Evolutionary conservation across 2,329 filamentous ascomycete species (phyloP).

Genomic region (Stachybotrys chlorohalonatus): DNA sequence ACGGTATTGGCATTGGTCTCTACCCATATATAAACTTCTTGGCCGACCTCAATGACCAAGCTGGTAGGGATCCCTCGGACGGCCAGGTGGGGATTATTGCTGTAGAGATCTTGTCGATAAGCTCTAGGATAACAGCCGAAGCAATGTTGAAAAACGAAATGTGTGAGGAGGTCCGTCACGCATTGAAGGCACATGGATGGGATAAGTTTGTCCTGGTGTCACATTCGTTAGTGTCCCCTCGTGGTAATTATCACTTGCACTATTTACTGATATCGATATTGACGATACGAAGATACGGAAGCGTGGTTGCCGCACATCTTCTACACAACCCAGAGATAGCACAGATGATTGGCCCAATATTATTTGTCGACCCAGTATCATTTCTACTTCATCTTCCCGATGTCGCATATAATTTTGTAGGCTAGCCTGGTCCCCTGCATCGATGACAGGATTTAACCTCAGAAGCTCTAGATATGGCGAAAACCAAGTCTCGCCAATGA

Average conservation of each 20-base stretch:
- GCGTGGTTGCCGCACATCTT: constrained; percentile 45
- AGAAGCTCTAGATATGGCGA: constrained; percentile 21
- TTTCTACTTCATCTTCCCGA: constrained; percentile 52
- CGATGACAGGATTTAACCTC: constrained; percentile 3
- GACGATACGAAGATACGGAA: constrained; percentile 34
- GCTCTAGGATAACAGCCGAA: constrained; percentile 44
- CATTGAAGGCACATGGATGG: constrained; percentile 41
- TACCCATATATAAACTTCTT: constrained; percentile 49
- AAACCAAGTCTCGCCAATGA: constrained; percentile 42
- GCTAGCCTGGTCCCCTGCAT: not conserved
- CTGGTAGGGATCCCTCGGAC: constrained; percentile 21
- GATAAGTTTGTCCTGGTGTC: constrained; percentile 43
- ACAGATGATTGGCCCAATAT: constrained; percentile 31
- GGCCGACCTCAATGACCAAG: constrained; percentile 34
- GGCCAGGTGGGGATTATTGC: constrained; percentile 48
- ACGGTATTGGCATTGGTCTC: constrained; percentile 47
- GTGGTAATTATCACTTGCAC: not conserved
- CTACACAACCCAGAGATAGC: constrained; percentile 29
- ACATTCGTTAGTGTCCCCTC: constrained; percentile 27
- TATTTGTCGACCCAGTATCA: constrained; percentile 52
- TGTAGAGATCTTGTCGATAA: constrained; percentile 49
- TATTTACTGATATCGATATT: constrained; percentile 2
- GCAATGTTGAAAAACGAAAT: constrained; percentile 38
- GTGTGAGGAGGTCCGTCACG: constrained; percentile 39
- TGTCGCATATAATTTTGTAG: constrained; percentile 52